A percentile compares a stretch with the other conserved stretches of the same genome.
These are phyloP conservation scores for Populus alba DNA, from an alignment of 345 rosid species.

Conservation along the genomic window DNA sequence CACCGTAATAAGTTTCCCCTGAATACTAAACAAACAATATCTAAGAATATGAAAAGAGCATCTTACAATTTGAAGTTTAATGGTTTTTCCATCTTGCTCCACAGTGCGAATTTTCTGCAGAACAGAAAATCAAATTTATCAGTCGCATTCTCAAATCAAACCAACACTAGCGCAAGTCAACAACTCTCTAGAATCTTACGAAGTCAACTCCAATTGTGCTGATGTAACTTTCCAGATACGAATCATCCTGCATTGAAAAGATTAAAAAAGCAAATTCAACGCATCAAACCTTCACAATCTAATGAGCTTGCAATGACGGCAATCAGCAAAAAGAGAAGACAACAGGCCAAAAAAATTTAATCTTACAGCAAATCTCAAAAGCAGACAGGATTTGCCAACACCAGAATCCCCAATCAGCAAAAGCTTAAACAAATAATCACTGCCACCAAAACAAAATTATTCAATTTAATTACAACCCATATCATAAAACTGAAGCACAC, in stretches of 20 bases:
- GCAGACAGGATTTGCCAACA: slow-evolving; percentile 31
- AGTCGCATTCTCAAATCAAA: not conserved
- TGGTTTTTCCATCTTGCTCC: slow-evolving; percentile 87
- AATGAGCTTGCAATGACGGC: not conserved
- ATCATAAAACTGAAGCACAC: not conserved
- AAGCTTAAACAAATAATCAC: slow-evolving; percentile 22
- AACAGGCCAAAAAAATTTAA: not conserved
- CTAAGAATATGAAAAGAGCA: not conserved
- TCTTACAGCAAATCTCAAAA: slow-evolving; percentile 25
- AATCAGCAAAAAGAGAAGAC: not conserved
- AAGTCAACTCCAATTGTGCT: slow-evolving; percentile 94
- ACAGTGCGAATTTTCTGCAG: slow-evolving; percentile 80
- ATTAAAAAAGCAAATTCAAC: not conserved
- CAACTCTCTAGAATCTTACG: slow-evolving; percentile 42
- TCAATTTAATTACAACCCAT: not conserved
- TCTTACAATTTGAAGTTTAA: slow-evolving; percentile 76
- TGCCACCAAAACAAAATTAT: not conserved
- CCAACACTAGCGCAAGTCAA: not conserved
- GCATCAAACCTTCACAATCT: not conserved
- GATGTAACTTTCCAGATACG: slow-evolving; percentile 86
- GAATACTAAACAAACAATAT: not conserved
- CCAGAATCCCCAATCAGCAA: slow-evolving; percentile 26
- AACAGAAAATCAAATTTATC: slow-evolving; percentile 5
- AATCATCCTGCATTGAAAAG: slow-evolving; percentile 63
- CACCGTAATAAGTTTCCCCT: not conserved